Percentiles rank a stretch among this genome's conserved stretches.
Conservation (phyloP, 805 yeast genomes). For the Yarrowia sp. region DNA sequence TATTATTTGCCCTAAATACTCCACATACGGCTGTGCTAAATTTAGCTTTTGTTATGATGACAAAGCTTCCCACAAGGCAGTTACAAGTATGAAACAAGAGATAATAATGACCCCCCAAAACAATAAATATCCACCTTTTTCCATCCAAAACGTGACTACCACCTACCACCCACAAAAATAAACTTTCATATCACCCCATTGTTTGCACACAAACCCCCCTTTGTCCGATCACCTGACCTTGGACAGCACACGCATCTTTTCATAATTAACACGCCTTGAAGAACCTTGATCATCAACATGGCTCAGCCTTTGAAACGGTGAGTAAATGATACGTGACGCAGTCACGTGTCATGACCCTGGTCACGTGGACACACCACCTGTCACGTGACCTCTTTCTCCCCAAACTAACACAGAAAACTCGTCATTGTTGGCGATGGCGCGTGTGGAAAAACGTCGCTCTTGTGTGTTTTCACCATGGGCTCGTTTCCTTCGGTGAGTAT, state of each 20-base stretch:
- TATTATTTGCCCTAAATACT: too few relatives aligned
- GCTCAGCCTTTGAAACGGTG: conserved; percentile 1
- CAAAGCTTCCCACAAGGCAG: neutral
- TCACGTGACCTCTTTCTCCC: neutral
- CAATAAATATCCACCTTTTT: too few relatives aligned
- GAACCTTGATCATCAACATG: neutral
- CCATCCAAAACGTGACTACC: too few relatives aligned
- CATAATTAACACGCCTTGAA: neutral
- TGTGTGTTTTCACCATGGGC: conserved; percentile 89
- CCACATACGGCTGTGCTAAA: neutral
- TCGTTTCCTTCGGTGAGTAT: conserved; percentile 76
- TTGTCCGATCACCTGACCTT: neutral
- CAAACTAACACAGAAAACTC: conserved; percentile 51
- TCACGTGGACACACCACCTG: neutral
- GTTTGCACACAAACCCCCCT: neutral
- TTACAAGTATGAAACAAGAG: too few relatives aligned
- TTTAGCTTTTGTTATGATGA: neutral
- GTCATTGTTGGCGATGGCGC: conserved; percentile 96
- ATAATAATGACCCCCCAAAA: too few relatives aligned
- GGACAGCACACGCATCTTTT: too few relatives aligned
- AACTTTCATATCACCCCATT: neutral
- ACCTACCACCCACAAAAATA: neutral
- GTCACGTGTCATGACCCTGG: neutral
- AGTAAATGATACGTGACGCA: neutral
- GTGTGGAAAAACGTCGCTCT: conserved; percentile 85